These are phyloP conservation scores for Cornus controversa DNA, from an alignment of 148 eudicot genomes.

Conservation along the genomic window DNA sequence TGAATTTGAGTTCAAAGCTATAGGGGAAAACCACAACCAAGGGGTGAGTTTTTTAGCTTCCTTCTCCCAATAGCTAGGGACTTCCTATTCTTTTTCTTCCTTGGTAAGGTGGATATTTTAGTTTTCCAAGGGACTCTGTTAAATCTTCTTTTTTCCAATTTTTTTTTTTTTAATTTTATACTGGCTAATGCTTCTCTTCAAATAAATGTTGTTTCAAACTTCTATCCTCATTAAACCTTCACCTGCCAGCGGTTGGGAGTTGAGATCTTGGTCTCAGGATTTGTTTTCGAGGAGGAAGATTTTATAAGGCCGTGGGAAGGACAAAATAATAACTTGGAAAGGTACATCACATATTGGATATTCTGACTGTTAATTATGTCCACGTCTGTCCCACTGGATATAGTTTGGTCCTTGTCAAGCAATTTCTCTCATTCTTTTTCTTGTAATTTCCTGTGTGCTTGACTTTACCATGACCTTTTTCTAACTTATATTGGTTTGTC, in stretches of 20 bases:
- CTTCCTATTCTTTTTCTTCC: background rate
- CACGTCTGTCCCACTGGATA: background rate
- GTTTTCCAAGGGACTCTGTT: background rate
- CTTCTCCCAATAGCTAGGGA: background rate
- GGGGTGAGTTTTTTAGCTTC: conserved; percentile 63
- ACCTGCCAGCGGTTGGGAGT: conserved; percentile 85
- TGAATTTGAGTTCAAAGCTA: conserved; percentile 89
- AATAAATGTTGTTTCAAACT: conserved; percentile 11
- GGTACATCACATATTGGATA: conserved; percentile 39
- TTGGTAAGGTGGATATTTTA: background rate
- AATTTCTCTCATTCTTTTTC: background rate
- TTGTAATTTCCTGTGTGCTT: background rate
- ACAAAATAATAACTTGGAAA: conserved; percentile 67
- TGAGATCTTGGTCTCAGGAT: conserved; percentile 83
- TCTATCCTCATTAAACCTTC: conserved; percentile 18
- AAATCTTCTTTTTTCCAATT: background rate
- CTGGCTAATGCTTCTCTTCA: background rate
- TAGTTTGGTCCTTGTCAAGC: background rate
- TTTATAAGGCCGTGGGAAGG: conserved; percentile 95
- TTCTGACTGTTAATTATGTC: background rate
- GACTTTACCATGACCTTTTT: background rate
- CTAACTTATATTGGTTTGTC: background rate
- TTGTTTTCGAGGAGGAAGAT: conserved; percentile 84
- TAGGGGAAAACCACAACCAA: conserved; percentile 88
- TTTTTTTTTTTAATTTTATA: background rate